These are phyloP conservation scores for Chaetomiaceae sp. DNA, from an alignment of 2,329 filamentous ascomycete species.

Conservation along the genomic window DNA sequence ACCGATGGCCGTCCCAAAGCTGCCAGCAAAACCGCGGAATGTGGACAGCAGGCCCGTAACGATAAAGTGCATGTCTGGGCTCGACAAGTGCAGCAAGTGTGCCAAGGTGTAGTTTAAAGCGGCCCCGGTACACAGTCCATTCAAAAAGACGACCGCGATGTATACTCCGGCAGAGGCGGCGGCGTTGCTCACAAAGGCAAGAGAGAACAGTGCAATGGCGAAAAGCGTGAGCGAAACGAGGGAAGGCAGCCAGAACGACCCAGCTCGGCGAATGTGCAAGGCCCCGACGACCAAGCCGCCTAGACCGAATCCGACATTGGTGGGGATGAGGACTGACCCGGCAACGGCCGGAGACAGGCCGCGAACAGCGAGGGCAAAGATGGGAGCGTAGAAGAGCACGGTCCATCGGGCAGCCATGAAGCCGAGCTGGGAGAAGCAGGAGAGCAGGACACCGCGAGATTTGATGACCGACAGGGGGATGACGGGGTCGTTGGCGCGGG, in stretches of 20 bases:
- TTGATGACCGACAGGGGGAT: constrained; percentile 67
- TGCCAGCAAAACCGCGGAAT: constrained; percentile 76
- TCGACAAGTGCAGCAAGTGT: constrained; percentile 69
- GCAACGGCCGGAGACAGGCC: constrained; percentile 64
- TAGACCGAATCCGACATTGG: constrained; percentile 71
- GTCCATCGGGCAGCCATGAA: constrained; percentile 80
- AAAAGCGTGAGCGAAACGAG: constrained; percentile 60
- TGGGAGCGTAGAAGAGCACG: constrained; percentile 74
- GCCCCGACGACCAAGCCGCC: constrained; percentile 70
- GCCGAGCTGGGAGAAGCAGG: constrained; percentile 68
- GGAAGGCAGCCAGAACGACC: constrained; percentile 66
- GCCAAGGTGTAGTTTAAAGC: constrained; percentile 76
- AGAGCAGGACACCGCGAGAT: constrained; percentile 65
- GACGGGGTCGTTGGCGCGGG: constrained; percentile 62
- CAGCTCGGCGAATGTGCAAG: constrained; percentile 67
- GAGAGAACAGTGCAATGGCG: constrained; percentile 40
- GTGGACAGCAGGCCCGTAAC: constrained; percentile 72
- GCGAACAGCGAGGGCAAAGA: constrained; percentile 72
- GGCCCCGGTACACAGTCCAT: constrained; percentile 69
- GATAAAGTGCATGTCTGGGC: constrained; percentile 64
- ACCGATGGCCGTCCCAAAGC: constrained; percentile 74
- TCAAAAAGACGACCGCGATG: constrained; percentile 58
- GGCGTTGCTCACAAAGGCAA: constrained; percentile 51
- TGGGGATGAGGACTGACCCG: constrained; percentile 73
- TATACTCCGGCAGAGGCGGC: constrained; percentile 49